Conservation (phyloP, 495 filamentous ascomycete genomes). For the Xylaria venustula region DNA sequence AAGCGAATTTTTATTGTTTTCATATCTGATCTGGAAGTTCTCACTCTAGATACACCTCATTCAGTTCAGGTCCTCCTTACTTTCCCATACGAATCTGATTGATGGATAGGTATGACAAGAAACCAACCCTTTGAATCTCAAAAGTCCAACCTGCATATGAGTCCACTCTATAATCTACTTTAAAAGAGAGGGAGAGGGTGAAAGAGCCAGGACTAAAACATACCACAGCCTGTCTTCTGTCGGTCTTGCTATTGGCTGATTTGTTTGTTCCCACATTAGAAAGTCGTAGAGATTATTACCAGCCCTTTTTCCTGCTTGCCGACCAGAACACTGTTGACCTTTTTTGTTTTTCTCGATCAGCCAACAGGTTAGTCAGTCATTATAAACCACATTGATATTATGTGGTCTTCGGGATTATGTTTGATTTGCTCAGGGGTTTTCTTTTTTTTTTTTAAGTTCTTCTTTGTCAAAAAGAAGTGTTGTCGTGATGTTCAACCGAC, state of each 20-base stretch:
- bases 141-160: neutral
- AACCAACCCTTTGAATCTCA: too few relatives aligned
- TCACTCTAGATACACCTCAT: slow-evolving; percentile 28
- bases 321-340: neutral
- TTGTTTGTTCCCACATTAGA: neutral
- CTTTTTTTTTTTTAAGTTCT: too few relatives aligned
- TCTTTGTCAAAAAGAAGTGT: neutral
- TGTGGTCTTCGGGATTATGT: neutral
- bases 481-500: neutral
- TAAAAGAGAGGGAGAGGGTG: neutral
- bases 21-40: slow-evolving; percentile 17
- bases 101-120: too few relatives aligned
- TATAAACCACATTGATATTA: neutral
- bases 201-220: too few relatives aligned
- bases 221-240: neutral
- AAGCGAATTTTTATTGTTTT: slow-evolving; percentile 29
- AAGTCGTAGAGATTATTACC: neutral
- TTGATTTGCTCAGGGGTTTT: neutral
- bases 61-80: too few relatives aligned
- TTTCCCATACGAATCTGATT: too few relatives aligned
- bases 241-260: neutral
- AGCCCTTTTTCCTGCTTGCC: slow-evolving; percentile 1
- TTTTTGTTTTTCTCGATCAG: neutral
- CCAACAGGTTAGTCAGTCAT: neutral
- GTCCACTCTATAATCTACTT: slow-evolving; percentile 7